These are phyloP conservation scores for Cutaneotrichosporon sp. DNA, from an alignment of 1,284 basidiomycete species.

Conservation along the genomic window DNA sequence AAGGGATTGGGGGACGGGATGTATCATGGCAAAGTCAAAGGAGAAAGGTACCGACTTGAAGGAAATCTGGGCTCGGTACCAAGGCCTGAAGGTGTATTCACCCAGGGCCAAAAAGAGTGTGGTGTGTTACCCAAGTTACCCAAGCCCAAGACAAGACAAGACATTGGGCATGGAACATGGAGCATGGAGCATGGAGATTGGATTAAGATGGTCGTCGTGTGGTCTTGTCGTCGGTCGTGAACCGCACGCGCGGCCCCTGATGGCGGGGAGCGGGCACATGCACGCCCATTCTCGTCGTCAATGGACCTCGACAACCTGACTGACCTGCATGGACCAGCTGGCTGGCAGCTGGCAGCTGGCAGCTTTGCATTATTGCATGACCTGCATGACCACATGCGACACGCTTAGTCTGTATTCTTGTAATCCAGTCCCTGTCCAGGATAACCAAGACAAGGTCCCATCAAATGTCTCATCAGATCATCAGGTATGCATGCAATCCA, in stretches of 20 bases:
- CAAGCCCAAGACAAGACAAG: background rate
- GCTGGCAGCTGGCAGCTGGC: background rate
- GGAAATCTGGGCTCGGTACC: background rate
- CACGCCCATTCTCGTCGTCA: constrained; percentile 4
- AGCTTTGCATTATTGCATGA: too few relatives aligned
- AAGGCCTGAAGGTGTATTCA: too few relatives aligned
- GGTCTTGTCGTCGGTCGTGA: background rate
- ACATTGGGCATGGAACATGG: background rate
- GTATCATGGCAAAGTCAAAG: constrained; percentile 2
- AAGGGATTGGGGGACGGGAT: background rate
- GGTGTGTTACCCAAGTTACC: background rate
- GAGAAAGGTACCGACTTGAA: background rate
- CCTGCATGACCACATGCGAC: background rate
- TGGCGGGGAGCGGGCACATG: constrained; percentile 22
- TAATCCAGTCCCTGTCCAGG: too few relatives aligned
- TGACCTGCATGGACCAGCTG: background rate
- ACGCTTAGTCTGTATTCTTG: background rate
- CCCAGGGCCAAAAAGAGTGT: background rate
- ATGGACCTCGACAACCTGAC: background rate
- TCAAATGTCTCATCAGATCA: too few relatives aligned
- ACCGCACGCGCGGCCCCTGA: constrained; percentile 22
- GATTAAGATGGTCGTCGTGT: background rate
- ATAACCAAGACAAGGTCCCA: too few relatives aligned
- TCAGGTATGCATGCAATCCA: too few relatives aligned
- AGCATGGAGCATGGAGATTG: too few relatives aligned